Base-by-base conservation (phyloP, 176 grass and related monocot species). In the Bromus sterilis region DNA sequence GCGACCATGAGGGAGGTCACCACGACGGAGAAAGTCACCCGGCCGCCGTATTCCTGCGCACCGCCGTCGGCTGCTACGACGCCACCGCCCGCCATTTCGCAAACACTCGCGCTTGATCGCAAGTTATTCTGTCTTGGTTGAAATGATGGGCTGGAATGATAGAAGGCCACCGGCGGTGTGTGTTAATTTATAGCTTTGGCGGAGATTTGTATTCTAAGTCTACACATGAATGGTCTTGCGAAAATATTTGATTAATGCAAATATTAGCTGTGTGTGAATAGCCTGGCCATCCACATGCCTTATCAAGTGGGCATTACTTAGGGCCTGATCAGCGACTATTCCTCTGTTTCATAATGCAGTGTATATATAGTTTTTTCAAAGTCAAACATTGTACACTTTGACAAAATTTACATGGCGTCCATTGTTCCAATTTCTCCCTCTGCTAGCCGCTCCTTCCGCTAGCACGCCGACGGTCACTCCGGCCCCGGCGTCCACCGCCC, bases 1-100 rank as follows among this genome's bases (percentile, higher is more conserved):
- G 88, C 88, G 5, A 83, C 88, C 79, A 90, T 83, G 42, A 90
- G 43, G 66, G 66, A 75, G 14, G 83, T 86, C 15, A 90, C 51
- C 40, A 89, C 39, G 42, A 89, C 83, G 28, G 88, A 73, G 25
- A 41, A 31, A 13, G 88, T 86, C 28, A 86, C 4, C n/a, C 58
- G 70, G 4, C 74, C 79, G 7, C 83, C 88, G 36, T 90, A 82
- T 29, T 83, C 74, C 4, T 34, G 11, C 29, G 28, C n/a, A 5
- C 57, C 36, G 12, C 70, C 57, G 11, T 24, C 66, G 35, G 2
- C 40, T 21, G 28, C 35, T 4, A 46, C 11, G 46, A 82, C 23
- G 40, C 26, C 80, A 25, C 28, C 77, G 1, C 53, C 80, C 24
- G 65, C 51, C 80, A 82, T 82, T 30, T 34, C 28, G 64, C 28